phyloP scores from a whole-genome alignment of 768 basidiomycete genomes.

The Mycena kentingensis region DNA sequence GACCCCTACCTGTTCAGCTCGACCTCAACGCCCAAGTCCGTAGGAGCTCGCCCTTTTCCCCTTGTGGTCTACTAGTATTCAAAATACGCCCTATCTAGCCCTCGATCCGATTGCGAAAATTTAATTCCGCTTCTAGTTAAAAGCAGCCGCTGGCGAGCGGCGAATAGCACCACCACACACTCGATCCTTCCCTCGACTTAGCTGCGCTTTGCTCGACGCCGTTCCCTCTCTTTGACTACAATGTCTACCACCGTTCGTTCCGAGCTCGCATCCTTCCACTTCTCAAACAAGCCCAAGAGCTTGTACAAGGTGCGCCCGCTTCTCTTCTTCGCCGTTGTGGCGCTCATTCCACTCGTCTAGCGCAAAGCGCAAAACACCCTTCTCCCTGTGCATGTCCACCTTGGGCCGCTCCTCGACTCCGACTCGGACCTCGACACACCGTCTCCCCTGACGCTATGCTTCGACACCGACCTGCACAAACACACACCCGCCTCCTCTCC shows the following conservation, averaged over 20 bases:
- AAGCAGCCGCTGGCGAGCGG: no score
- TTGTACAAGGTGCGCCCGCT: conserved; percentile 2
- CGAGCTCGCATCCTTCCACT: background rate
- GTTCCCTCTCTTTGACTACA: conserved; percentile 9
- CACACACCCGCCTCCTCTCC: conserved; percentile 6
- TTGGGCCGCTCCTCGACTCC: conserved; percentile 7
- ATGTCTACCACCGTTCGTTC: conserved; percentile 8
- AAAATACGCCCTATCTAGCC: no score
- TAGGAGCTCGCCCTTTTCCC: no score
- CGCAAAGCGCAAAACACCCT: background rate
- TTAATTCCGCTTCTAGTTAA: no score
- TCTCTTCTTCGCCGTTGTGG: background rate
- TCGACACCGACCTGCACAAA: conserved; percentile 14
- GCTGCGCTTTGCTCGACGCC: conserved; percentile 16
- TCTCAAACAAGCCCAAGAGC: conserved; percentile 7
- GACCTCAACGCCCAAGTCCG: no score
- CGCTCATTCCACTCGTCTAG: background rate
- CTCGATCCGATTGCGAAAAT: no score
- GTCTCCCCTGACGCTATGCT: conserved; percentile 13
- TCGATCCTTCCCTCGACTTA: conserved; percentile 9
- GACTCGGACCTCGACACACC: conserved; percentile 18
- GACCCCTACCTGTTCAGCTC: no score
- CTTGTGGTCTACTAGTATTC: no score
- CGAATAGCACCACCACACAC: no score
- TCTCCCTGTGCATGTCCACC: conserved; percentile 13